These are phyloP conservation scores for Fagopyrum esculentum DNA, from an alignment of 148 eudicot genomes.

Conservation along the genomic window DNA sequence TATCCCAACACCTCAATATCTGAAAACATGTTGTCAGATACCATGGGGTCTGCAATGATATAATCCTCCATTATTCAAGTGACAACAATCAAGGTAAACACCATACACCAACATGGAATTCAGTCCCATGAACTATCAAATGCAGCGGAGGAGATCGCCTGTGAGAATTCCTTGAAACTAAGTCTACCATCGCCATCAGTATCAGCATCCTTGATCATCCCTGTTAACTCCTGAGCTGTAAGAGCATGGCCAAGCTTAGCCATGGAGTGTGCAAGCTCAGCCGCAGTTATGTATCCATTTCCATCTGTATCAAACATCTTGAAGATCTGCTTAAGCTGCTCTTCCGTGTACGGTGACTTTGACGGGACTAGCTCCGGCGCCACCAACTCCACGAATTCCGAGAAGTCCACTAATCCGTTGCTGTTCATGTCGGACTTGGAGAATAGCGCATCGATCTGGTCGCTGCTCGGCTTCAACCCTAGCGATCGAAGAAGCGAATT, in stretches of 20 bases:
- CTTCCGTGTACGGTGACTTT: conserved; percentile 60
- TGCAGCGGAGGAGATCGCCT: conserved; percentile 56
- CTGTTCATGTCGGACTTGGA: conserved; percentile 53
- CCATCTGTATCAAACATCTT: conserved; percentile 65
- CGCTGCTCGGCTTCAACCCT: conserved; percentile 50
- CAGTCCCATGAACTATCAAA: conserved; percentile 57
- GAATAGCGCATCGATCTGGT: conserved; percentile 48
- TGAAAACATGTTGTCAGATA: background rate
- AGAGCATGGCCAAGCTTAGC: conserved; percentile 63
- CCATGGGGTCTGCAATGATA: no score
- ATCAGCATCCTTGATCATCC: conserved; percentile 68
- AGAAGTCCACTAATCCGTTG: conserved; percentile 59
- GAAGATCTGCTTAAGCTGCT: conserved; percentile 50
- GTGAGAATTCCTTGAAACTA: conserved; percentile 57
- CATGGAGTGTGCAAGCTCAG: conserved; percentile 71
- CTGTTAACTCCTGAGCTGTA: conserved; percentile 64
- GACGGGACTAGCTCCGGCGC: conserved; percentile 55
- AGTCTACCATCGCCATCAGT: conserved; percentile 66
- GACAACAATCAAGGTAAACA: background rate
- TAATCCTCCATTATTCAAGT: no score
- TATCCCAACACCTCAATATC: background rate
- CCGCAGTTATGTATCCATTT: conserved; percentile 58
- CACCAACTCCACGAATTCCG: conserved; percentile 58
- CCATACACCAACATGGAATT: background rate
- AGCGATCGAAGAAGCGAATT: conserved; percentile 53